Conservation (phyloP, 1,284 basidiomycete genomes). For the Schizopora paradoxa region DNA sequence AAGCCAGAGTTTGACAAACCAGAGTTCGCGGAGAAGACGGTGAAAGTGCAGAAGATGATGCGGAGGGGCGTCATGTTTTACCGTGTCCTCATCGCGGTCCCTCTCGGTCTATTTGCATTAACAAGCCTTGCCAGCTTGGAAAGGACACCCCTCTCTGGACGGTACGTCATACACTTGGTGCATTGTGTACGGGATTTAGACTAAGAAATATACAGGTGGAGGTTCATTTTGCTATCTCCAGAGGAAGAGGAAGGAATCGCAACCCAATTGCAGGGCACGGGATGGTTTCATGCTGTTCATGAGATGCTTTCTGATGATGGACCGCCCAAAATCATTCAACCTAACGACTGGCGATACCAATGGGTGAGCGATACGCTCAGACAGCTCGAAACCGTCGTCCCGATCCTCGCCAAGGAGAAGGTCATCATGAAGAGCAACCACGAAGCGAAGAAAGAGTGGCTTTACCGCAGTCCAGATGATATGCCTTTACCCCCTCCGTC, state of each 20-base stretch:
- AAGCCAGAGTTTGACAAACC: too few relatives aligned
- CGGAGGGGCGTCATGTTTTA: constrained; percentile 45
- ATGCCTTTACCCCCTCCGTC: constrained; percentile 69
- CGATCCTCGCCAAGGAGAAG: constrained; percentile 54
- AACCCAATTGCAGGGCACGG: constrained; percentile 66
- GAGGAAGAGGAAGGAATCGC: constrained; percentile 87
- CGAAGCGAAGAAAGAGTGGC: constrained; percentile 44
- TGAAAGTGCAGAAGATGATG: constrained; percentile 40
- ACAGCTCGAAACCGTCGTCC: constrained; percentile 64
- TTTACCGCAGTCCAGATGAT: constrained; percentile 43
- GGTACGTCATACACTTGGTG: constrained; percentile 39
- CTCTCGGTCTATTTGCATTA: constrained; percentile 63
- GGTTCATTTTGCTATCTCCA: constrained; percentile 81
- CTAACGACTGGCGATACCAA: constrained; percentile 76
- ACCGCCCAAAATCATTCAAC: constrained; percentile 54
- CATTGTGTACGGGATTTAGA: constrained; percentile 2
- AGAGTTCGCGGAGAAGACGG: constrained; percentile 46
- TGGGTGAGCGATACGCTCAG: constrained; percentile 80
- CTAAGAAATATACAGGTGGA: constrained; percentile 50
- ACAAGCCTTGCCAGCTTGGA: constrained; percentile 77
- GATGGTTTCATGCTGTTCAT: constrained; percentile 80
- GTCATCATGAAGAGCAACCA: constrained; percentile 52
- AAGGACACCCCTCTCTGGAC: constrained; percentile 77
- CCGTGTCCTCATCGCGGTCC: constrained; percentile 60
- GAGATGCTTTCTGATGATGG: constrained; percentile 72